These are phyloP conservation scores for Talaromyces borbonicus DNA, from an alignment of 495 filamentous ascomycete genomes.

Conservation along the genomic window DNA sequence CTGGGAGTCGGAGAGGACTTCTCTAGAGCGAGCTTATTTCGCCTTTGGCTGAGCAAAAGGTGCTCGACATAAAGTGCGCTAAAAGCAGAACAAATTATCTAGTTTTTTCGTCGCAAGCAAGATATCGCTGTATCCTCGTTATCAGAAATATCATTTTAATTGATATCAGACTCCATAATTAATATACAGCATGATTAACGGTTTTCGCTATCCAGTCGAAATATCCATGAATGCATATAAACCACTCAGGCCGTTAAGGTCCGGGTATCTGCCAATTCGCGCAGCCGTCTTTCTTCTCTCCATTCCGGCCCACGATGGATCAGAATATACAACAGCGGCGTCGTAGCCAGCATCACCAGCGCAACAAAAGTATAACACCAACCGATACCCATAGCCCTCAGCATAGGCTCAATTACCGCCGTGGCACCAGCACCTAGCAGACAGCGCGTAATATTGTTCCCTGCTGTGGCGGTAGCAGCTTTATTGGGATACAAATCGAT, in stretches of 20 bases:
- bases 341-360: slow-evolving; percentile 39
- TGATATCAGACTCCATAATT: no score
- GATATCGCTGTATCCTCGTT: no score
- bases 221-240: no score
- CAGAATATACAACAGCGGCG: slow-evolving; percentile 41
- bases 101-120: no score
- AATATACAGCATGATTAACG: no score
- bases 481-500: slow-evolving; percentile 55
- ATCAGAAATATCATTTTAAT: no score
- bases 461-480: slow-evolving; percentile 57
- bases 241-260: no score
- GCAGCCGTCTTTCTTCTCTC: slow-evolving; percentile 30
- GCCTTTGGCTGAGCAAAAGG: slow-evolving; percentile 24
- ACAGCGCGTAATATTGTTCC: slow-evolving; percentile 61
- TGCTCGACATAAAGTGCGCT: no score
- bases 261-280: not conserved
- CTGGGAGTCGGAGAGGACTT: slow-evolving; percentile 76
- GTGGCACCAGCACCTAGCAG: slow-evolving; percentile 57
- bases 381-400: slow-evolving; percentile 52
- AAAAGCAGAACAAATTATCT: no score
- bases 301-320: slow-evolving; percentile 35
- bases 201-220: no score
- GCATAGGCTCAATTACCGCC: slow-evolving; percentile 56
- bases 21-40: slow-evolving; percentile 58
- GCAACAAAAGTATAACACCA: slow-evolving; percentile 64